These are phyloP conservation scores for Sutorius australiensis DNA, from an alignment of 768 basidiomycete species.

Conservation along the genomic window DNA sequence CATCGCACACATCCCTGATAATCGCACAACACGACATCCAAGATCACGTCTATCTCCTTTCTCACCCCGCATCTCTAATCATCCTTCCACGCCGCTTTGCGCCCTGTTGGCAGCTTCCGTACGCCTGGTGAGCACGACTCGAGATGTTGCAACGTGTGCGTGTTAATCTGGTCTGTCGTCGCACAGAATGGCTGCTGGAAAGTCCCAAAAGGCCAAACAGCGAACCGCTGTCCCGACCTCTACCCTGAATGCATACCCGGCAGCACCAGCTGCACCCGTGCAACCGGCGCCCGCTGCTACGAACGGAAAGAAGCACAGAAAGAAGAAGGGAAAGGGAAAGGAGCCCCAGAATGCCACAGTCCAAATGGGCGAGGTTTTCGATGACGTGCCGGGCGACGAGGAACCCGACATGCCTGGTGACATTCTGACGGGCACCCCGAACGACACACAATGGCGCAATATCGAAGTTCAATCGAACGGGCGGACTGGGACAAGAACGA, in stretches of 20 bases:
- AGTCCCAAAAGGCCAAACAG: constrained; percentile 27
- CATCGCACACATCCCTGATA: constrained; percentile 21
- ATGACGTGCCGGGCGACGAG: constrained; percentile 26
- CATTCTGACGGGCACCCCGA: constrained; percentile 55
- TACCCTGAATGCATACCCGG: constrained; percentile 3
- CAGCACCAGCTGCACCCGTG: constrained; percentile 5
- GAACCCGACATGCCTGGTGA: constrained; percentile 38
- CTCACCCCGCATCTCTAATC: not conserved
- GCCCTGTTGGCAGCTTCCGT: constrained; percentile 1
- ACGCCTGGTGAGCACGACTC: constrained; percentile 15
- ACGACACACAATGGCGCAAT: constrained; percentile 54
- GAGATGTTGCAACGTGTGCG: not conserved
- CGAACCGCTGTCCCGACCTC: constrained; percentile 5
- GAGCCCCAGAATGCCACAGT: constrained; percentile 14
- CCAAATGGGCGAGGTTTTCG: constrained; percentile 17
- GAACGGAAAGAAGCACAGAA: constrained; percentile 42
- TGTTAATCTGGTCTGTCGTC: constrained; percentile 18
- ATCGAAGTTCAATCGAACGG: constrained; percentile 29
- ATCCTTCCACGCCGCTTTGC: not conserved
- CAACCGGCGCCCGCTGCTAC: constrained; percentile 7
- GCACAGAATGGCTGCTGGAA: constrained; percentile 29
- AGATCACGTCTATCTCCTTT: constrained; percentile 15
- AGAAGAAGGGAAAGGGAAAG: constrained; percentile 43
- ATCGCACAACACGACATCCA: constrained; percentile 14
- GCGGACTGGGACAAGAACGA: constrained; percentile 26